Conservation (phyloP, 83 land plant genomes). For the Diphasiastrum complanatum region DNA sequence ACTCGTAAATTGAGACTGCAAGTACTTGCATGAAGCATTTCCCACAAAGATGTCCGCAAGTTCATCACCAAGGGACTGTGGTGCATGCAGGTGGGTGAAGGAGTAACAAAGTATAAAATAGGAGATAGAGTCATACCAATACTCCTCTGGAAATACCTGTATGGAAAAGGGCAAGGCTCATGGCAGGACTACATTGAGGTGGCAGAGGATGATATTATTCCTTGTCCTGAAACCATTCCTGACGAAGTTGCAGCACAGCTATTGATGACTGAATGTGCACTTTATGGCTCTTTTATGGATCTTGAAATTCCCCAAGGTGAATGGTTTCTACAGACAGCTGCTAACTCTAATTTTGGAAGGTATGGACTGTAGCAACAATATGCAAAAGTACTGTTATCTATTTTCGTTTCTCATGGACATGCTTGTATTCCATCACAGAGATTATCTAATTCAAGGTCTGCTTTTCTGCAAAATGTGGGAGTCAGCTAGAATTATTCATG, state of each 20-base stretch:
- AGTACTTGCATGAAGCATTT: too few relatives aligned
- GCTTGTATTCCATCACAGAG: too few relatives aligned
- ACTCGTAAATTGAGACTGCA: too few relatives aligned
- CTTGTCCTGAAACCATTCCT: constrained; percentile 22
- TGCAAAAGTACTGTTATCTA: too few relatives aligned
- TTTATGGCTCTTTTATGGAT: constrained; percentile 23
- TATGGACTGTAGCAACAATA: too few relatives aligned
- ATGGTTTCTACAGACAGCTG: constrained; percentile 32
- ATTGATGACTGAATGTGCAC: constrained; percentile 37
- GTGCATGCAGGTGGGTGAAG: constrained; percentile 51
- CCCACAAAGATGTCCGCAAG: too few relatives aligned
- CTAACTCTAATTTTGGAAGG: constrained; percentile 35
- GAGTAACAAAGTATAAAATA: constrained; percentile 18
- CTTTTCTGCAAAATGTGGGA: too few relatives aligned
- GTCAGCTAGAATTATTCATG: too few relatives aligned
- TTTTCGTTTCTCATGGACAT: too few relatives aligned
- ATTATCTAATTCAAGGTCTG: too few relatives aligned
- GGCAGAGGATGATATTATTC: constrained; percentile 22
- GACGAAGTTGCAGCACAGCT: constrained; percentile 38
- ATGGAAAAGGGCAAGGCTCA: constrained; percentile 28
- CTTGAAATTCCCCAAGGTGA: constrained; percentile 26
- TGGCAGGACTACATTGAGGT: constrained; percentile 45
- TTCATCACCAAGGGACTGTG: too few relatives aligned
- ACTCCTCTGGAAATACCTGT: constrained; percentile 15
- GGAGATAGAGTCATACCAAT: constrained; percentile 41